A percentile compares a stretch with the other conserved stretches of the same genome.
phyloP scores from a whole-genome alignment of 2,329 filamentous ascomycete genomes.

The Sarocladium kiliense region DNA sequence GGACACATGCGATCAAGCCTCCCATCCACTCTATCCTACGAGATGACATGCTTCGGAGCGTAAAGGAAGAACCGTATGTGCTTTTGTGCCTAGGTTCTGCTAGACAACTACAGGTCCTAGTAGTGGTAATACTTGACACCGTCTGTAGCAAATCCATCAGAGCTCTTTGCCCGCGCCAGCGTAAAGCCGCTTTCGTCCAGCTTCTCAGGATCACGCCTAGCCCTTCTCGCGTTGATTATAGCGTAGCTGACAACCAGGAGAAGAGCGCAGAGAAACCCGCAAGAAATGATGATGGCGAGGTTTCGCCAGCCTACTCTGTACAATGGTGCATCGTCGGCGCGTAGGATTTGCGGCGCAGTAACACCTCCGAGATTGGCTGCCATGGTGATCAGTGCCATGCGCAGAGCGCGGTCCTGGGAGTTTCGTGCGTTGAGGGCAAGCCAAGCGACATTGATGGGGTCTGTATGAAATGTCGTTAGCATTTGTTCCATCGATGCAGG shows the following conservation, averaged over 20 bases:
- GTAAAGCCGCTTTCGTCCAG: neutral
- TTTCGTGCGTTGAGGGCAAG: neutral
- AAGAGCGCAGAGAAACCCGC: neutral
- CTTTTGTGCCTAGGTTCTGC: too few species aligned
- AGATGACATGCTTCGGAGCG: too few species aligned
- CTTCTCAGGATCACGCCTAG: neutral
- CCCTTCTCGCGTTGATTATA: neutral
- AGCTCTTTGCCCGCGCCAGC: neutral
- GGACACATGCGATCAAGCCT: too few species aligned
- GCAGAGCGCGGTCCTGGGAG: neutral
- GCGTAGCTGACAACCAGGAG: neutral
- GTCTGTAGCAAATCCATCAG: neutral
- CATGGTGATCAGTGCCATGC: neutral
- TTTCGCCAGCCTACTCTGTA: constrained; percentile 30
- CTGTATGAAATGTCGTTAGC: neutral
- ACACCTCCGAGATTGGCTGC: neutral
- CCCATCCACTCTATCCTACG: too few species aligned
- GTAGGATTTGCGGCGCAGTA: neutral
- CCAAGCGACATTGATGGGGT: neutral
- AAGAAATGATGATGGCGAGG: constrained; percentile 34
- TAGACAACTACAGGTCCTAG: too few species aligned
- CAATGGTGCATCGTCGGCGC: neutral
- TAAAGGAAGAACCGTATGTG: too few species aligned
- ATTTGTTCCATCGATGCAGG: too few species aligned
- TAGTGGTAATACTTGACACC: neutral